A percentile compares a stretch with the other conserved stretches of the same genome.
Conservation (phyloP, 257 asterid genomes). For the Echites panduratus region DNA sequence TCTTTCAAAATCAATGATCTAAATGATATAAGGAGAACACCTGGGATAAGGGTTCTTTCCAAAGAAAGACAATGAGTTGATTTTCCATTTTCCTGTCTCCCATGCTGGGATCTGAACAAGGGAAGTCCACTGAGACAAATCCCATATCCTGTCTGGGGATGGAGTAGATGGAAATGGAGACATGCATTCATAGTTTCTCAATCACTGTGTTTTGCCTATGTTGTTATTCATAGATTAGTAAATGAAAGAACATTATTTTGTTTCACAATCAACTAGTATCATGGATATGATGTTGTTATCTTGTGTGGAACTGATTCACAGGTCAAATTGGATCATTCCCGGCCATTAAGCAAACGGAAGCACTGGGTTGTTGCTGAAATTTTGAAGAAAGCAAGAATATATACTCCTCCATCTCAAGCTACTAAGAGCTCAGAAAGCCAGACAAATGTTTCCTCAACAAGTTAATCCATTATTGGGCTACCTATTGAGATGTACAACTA, state of each 20-base stretch:
- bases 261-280: background rate
- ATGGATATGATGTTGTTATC: background rate
- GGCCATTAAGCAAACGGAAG: conserved; percentile 83
- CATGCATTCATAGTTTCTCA: background rate
- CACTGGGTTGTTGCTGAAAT: conserved; percentile 74
- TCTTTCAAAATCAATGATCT: background rate
- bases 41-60: background rate
- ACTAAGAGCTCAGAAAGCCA: conserved; percentile 20
- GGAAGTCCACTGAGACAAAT: too few relatives aligned
- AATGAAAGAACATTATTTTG: background rate
- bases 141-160: too few relatives aligned
- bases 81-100: too few relatives aligned
- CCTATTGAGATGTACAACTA: background rate
- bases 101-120: too few relatives aligned
- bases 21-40: background rate
- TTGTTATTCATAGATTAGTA: background rate
- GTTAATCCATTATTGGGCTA: background rate
- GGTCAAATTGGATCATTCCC: conserved; percentile 78
- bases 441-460: conserved; percentile 10
- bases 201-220: background rate
- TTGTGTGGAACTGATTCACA: conserved; percentile 18
- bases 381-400: conserved; percentile 69
- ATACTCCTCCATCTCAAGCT: conserved; percentile 32
- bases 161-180: too few relatives aligned
- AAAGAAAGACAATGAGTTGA: too few relatives aligned